Percentiles rank a stretch among this genome's conserved stretches.
Evolutionary conservation across 164 flowering plant genomes (phyloP).

Genomic region (Magnolia changhungtana): DNA sequence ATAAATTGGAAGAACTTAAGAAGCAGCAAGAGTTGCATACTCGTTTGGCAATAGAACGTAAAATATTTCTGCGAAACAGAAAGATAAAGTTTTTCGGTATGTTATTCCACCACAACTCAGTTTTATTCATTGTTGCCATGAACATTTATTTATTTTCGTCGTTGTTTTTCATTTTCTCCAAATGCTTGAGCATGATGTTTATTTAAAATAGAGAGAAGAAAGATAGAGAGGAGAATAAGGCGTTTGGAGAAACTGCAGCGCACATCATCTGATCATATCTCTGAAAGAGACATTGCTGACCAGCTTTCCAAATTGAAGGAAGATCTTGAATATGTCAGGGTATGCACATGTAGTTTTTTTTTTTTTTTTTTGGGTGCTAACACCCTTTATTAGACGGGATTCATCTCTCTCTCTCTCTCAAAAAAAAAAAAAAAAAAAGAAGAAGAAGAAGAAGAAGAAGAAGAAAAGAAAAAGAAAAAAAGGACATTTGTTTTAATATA

Average conservation of each 20-base stretch:
- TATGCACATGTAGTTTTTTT: slow-evolving; percentile 17
- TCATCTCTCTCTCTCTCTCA: not conserved
- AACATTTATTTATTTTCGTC: not conserved
- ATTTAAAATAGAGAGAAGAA: slow-evolving; percentile 67
- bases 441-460: no score
- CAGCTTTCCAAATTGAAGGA: slow-evolving; percentile 79
- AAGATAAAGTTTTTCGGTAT: slow-evolving; percentile 92
- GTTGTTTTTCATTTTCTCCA: not conserved
- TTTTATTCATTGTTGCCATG: not conserved
- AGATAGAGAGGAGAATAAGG: slow-evolving; percentile 83
- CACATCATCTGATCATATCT: slow-evolving; percentile 50
- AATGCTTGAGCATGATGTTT: not conserved
- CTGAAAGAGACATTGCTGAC: slow-evolving; percentile 53
- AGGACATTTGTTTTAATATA: no score
- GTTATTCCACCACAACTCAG: not conserved
- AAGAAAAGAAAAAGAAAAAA: no score
- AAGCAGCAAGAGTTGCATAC: slow-evolving; percentile 71
- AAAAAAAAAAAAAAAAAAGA: no score
- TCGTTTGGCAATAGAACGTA: slow-evolving; percentile 72
- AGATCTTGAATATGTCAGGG: slow-evolving; percentile 97
- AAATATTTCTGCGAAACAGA: slow-evolving; percentile 62
- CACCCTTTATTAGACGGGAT: no score
- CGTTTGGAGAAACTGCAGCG: slow-evolving; percentile 84
- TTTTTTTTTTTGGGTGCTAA: no score
- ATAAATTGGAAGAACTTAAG: slow-evolving; percentile 78